Base-by-base conservation (phyloP, 176 grass and related monocot species). In the Oryza punctata region DNA sequence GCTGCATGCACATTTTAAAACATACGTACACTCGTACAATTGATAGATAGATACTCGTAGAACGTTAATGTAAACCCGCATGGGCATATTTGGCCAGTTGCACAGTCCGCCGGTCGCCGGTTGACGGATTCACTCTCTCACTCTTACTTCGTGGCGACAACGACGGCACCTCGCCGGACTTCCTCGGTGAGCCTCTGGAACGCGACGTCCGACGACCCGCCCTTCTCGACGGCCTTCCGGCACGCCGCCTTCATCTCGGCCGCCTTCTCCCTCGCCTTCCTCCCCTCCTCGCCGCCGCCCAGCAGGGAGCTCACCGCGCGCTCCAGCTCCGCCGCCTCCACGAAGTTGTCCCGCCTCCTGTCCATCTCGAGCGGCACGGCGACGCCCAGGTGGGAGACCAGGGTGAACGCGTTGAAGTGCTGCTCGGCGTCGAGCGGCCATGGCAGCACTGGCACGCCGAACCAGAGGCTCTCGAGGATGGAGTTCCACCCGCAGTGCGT, bases 401-500 rank as follows among this genome's bases (percentile, higher is more conserved):
- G 25, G 47, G 65, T 12, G 14, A 85, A 63, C 29, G 78, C 83
- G 61, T 90, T 90, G 64, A 86, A 0, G 44, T 81, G 78, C 78
- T 90, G 88, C 65, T 90, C 88, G 18, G 78, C 78, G 65, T 75
- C 52, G 29, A 80, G 65, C 13, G 81, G 87, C 70, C 76, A 64
- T 9, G 80, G 49, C 18, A 80, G 30, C 87, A 90, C 43, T 6
- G 83, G 88, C 64, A 90, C 78, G 18, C 77, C 83, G 80, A 24
- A 77, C 61, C 82, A 77, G 60, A 86, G 29, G 70, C 88, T 82
- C 82, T 90, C 83, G 5, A 82, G 63, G 26, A 33, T 12, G 16
- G 76, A 89, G 69, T 73, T 92, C 90, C 90, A 92, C 1, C 90
- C 86, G 69, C 90, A 86, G 83, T 89, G 90, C 12, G 82, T 86